Evolutionary conservation across 176 grass and related monocot genomes (phyloP).

Genomic region (Pharus latifolius): DNA sequence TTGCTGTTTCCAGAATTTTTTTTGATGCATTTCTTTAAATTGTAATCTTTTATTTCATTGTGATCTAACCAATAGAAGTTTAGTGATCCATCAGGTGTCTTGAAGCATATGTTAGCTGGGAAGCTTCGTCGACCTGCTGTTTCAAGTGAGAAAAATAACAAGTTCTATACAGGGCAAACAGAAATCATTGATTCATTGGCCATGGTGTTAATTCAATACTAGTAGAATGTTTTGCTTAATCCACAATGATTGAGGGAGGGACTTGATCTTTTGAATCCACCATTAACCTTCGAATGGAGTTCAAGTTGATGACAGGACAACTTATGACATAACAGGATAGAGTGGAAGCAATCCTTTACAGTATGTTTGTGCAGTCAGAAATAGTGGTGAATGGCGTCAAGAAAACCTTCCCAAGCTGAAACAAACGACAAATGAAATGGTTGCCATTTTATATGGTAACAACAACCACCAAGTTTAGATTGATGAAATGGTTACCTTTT

Average conservation of each 20-base stretch:
- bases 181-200: not conserved
- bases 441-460: not conserved
- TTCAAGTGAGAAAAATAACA: conserved; percentile 22
- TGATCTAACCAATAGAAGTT: too few species aligned
- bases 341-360: conserved; percentile 69
- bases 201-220: too few species aligned
- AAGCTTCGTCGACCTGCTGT: conserved; percentile 58
- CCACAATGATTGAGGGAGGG: too few species aligned
- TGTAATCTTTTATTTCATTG: too few species aligned
- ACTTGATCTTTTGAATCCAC: too few species aligned
- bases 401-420: conserved; percentile 88
- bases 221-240: too few species aligned
- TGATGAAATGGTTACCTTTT: too few species aligned
- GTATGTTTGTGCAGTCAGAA: conserved; percentile 64
- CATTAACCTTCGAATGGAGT: not conserved
- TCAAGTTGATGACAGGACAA: conserved; percentile 22
- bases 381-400: conserved; percentile 75
- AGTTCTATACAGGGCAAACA: not conserved
- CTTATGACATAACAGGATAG: conserved; percentile 44
- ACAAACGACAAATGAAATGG: conserved; percentile 6
- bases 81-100: conserved; percentile 66
- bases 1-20: too few species aligned
- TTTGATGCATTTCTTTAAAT: too few species aligned
- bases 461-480: too few species aligned
- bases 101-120: conserved; percentile 66